Percentiles rank a stretch among this genome's conserved stretches.
These are phyloP conservation scores for Sutorius australiensis DNA, from an alignment of 768 basidiomycete species.

Conservation along the genomic window DNA sequence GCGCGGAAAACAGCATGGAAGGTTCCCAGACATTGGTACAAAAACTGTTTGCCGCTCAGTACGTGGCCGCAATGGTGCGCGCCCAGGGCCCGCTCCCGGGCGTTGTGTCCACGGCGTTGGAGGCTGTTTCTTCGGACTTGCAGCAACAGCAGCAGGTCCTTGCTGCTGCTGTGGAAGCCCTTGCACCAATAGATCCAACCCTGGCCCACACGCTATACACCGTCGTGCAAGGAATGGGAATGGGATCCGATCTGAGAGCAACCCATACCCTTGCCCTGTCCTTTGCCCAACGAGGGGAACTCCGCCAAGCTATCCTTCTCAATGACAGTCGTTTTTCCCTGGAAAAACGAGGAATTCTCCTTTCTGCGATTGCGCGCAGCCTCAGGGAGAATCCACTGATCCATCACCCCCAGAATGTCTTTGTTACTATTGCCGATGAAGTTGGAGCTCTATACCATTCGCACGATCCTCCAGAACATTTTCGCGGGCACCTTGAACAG, in stretches of 20 bases:
- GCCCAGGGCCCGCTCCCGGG: slow-evolving; percentile 26
- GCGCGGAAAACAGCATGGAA: slow-evolving; percentile 21
- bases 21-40: neutral
- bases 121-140: slow-evolving; percentile 19
- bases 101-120: slow-evolving; percentile 31
- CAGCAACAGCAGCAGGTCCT: slow-evolving; percentile 30
- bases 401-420: slow-evolving; percentile 28
- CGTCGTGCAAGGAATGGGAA: slow-evolving; percentile 24
- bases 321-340: slow-evolving; percentile 27
- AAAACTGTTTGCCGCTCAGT: slow-evolving; percentile 20
- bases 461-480: slow-evolving; percentile 36
- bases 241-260: slow-evolving; percentile 21
- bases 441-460: slow-evolving; percentile 37
- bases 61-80: slow-evolving; percentile 26
- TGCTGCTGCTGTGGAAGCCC: slow-evolving; percentile 10
- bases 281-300: slow-evolving; percentile 25
- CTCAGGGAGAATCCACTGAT: slow-evolving; percentile 35
- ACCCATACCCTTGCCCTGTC: slow-evolving; percentile 32
- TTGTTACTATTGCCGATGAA: slow-evolving; percentile 33
- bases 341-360: slow-evolving; percentile 34
- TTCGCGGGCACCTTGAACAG: slow-evolving; percentile 42
- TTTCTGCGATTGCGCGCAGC: slow-evolving; percentile 37
- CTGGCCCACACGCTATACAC: slow-evolving; percentile 34
- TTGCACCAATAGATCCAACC: slow-evolving; percentile 28
- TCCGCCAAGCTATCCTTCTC: slow-evolving; percentile 35